Evolutionary conservation across 2,329 filamentous ascomycete genomes (phyloP).

Genomic region (Colletotrichum tanaceti): DNA sequence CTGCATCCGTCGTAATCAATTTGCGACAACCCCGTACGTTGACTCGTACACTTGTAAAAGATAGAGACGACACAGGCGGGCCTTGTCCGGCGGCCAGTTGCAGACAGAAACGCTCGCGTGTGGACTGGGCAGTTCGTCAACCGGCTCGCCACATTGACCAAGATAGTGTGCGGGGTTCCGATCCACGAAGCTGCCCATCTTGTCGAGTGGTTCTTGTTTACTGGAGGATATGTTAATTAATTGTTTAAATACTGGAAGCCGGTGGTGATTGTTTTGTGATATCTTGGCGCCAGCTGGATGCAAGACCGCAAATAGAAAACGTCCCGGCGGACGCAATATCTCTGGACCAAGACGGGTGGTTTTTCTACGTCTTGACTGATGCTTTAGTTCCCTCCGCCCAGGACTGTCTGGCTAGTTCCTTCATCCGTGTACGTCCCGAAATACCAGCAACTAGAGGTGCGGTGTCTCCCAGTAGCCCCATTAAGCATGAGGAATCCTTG

Average conservation of each 20-base stretch:
- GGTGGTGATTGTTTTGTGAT: neutral
- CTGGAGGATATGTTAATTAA: neutral
- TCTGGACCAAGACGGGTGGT: neutral
- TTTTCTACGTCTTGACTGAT: neutral
- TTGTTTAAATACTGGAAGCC: neutral
- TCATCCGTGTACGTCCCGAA: neutral
- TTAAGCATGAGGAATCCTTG: neutral
- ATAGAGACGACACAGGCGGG: neutral
- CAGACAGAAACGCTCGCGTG: neutral
- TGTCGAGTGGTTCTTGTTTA: neutral
- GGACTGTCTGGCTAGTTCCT: neutral
- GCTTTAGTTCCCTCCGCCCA: neutral
- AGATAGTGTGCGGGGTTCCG: constrained; percentile 1
- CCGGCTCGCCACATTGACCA: constrained; percentile 5
- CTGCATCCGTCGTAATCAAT: neutral
- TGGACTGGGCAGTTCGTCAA: neutral
- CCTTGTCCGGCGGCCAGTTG: neutral
- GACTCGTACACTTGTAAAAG: constrained; percentile 1
- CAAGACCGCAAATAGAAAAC: neutral
- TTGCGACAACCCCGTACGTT: neutral
- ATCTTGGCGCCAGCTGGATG: neutral
- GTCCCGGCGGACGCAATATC: no score
- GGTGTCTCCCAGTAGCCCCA: neutral
- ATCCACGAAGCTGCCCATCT: neutral
- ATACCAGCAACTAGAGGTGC: neutral